Evolutionary conservation across 2,329 filamentous ascomycete species (phyloP), one percentile per base, ranked within the genome.

Genomic region (Lojkania enalia): DNA sequence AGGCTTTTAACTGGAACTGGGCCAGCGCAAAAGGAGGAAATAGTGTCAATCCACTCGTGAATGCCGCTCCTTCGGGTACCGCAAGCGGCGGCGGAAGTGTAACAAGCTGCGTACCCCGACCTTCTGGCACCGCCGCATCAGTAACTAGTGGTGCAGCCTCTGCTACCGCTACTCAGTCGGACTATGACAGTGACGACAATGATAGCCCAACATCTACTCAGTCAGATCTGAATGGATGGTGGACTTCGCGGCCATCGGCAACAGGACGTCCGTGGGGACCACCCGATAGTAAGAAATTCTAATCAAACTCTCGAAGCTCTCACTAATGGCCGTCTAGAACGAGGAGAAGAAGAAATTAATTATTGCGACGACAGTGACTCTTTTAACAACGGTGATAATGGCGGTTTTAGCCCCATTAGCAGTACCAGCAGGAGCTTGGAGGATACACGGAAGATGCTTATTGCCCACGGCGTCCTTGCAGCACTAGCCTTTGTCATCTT

Each of bases 1-100:
- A 51, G 14, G 70, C 54, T 1, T 78, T 80, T 51, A 63, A 52
- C 6, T 73, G 81, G 59, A 67, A 78, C 46, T 69, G 81, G 19
- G 67, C 72, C 33, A 56, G 61, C 32, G 80, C 78, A 6, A 76
- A 73, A 30, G 79, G 79, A 14, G 77, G 79, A 14, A 73, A 57
- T 42, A 69, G 66, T 33, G 63, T 66, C 15, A 76, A 77, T 42
- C 74, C 74, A 2, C 71, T 77, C 36, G 32, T 70, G 20, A 56
- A 51, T 35, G 42, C 59, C 16, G 46, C 54, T 1, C 46, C 63
- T 5, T 57, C 61, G 9, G 51, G 44, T 13, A 58, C 55, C 21
- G 54, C 48, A 7, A 54, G 44, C 32, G 55, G 45, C 31, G 39
- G 32, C 27, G 38, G 35, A 20, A 32, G 35, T 19, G 52, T 55